A percentile compares a stretch with the other conserved stretches of the same genome.
These are phyloP conservation scores for Trichosporon asahii DNA, from an alignment of 1,284 basidiomycete genomes.

Conservation along the genomic window DNA sequence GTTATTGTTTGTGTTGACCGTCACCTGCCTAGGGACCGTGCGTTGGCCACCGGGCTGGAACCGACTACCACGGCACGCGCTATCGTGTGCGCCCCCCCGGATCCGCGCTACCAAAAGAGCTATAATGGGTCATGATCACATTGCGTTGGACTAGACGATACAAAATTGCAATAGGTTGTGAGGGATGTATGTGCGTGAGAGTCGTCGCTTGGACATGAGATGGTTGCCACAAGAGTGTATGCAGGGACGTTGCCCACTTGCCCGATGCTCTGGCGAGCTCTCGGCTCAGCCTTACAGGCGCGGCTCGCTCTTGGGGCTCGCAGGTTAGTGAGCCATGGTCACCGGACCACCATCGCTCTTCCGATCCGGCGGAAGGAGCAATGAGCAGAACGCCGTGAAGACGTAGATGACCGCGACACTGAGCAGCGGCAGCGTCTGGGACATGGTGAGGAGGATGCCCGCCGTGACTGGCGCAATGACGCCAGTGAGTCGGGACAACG, in stretches of 20 bases:
- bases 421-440: slow-evolving; percentile 73
- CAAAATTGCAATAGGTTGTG: neutral
- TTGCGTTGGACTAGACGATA: slow-evolving; percentile 10
- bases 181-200: neutral
- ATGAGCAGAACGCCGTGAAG: slow-evolving; percentile 64
- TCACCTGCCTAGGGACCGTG: neutral
- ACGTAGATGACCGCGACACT: slow-evolving; percentile 68
- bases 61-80: neutral
- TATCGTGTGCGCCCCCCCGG: neutral
- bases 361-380: slow-evolving; percentile 55
- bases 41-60: neutral
- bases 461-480: slow-evolving; percentile 86
- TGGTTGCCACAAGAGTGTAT: neutral
- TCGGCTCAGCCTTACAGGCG: neutral
- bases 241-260: neutral
- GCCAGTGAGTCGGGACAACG: slow-evolving; percentile 82
- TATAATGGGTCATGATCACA: neutral
- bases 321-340: neutral
- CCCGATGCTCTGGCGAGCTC: neutral
- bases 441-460: slow-evolving; percentile 70
- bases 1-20: slow-evolving; percentile 4
- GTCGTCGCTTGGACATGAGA: slow-evolving; percentile 1
- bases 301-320: neutral
- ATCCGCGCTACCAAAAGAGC: neutral
- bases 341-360: neutral